Base-by-base conservation (phyloP, 129 eudicot genomes). In the Pittosporum tobira region DNA sequence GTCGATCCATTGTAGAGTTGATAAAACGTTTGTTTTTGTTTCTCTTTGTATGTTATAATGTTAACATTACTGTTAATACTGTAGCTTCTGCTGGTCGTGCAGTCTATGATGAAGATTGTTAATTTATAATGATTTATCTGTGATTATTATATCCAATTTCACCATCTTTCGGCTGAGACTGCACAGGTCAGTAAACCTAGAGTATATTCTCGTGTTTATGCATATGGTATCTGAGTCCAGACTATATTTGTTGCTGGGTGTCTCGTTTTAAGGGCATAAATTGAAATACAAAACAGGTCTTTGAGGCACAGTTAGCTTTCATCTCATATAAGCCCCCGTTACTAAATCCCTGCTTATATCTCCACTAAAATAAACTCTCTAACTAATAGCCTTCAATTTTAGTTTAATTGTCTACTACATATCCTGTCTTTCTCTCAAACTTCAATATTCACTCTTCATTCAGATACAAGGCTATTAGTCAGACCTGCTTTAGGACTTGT, bases 111-210 rank as follows among this genome's bases (percentile, higher is more conserved):
- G 70, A 51, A 65, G 52, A 25, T 65, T 34, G 28, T 37, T 20
- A 16, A 65, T 65, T 21, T 36, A 16, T n/a, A 25, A 20, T 65
- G 70, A 65, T 65, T 40, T 13, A 27, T 28, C 70, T 16, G 70
- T 65, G 70, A 52, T 65, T 65, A 65, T 38, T 22, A 52, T 38
- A 24, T 36, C 52, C 51, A 65, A 48, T 50, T 49, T 65, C 61
- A 52, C 70, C 70, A 65, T 65, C 68, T 63, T 65, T 64, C 61
- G 70, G 58, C 62, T 64, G 70, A 64, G 51, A 40, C 29, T 64
- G 61, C 43, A 21, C 40, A 23, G 6, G 19, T 4, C 47, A 46
- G 24, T 10, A 8, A n/a, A n/a, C n/a, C n/a, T n/a, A n/a, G n/a
- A n/a, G n/a, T n/a, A n/a, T 26, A 9, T 16, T 21, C 8, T 22